Conservation (phyloP, 78 protist species). For the Dictyostelium firmibasis region DNA sequence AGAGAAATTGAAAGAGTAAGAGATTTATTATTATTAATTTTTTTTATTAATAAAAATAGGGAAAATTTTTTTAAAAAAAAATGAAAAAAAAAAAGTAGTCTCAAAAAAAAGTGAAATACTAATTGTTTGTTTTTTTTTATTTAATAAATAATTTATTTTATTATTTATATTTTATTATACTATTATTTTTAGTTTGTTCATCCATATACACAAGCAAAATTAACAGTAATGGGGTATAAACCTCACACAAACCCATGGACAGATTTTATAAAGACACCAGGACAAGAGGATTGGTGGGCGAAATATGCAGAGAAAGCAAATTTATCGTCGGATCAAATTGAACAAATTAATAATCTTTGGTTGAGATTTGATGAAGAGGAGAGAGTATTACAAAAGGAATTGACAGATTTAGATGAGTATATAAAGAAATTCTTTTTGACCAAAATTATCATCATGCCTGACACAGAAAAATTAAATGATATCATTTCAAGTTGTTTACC, state of each 20-base stretch:
- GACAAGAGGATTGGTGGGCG: conserved; percentile 55
- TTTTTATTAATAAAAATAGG: neutral
- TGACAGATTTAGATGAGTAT: conserved; percentile 49
- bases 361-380: conserved; percentile 32
- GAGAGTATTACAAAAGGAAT: neutral
- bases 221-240: conserved; percentile 54
- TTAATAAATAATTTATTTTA: too few relatives aligned
- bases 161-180: neutral
- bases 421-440: conserved; percentile 54
- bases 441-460: conserved; percentile 32
- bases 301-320: conserved; percentile 46
- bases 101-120: neutral
- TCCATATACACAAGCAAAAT: conserved; percentile 68
- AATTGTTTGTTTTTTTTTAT: too few relatives aligned
- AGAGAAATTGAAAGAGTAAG: conserved; percentile 72
- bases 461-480: neutral
- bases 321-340: conserved; percentile 37
- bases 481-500: conserved; percentile 5
- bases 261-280: conserved; percentile 45
- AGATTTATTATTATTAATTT: neutral
- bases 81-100: neutral
- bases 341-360: conserved; percentile 38
- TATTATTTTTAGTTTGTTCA: conserved; percentile 30
- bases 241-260: conserved; percentile 67
- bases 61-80: neutral